A percentile compares a stretch with the other conserved stretches of the same genome.
phyloP scores from a whole-genome alignment of 2,329 filamentous ascomycete species.

The Clarireedia monteithiana region DNA sequence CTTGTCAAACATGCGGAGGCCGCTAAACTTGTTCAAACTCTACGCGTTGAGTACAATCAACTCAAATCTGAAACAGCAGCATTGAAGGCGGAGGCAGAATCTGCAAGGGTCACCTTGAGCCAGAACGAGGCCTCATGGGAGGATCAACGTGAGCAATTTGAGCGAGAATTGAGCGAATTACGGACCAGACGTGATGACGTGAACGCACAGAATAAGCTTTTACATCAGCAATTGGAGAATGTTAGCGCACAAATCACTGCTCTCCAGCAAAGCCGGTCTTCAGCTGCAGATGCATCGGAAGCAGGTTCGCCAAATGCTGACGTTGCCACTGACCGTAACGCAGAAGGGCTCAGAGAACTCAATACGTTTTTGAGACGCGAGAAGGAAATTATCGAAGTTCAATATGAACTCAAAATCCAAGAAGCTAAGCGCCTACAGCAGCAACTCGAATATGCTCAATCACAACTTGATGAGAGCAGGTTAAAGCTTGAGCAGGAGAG shows the following conservation, averaged over 20 bases:
- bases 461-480: slow-evolving; percentile 80
- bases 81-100: slow-evolving; percentile 74
- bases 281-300: slow-evolving; percentile 43
- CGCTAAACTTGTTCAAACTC: slow-evolving; percentile 71
- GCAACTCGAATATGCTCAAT: slow-evolving; percentile 79
- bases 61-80: slow-evolving; percentile 72
- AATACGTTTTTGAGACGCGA: slow-evolving; percentile 88
- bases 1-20: slow-evolving; percentile 92
- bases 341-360: slow-evolving; percentile 78
- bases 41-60: slow-evolving; percentile 74
- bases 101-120: slow-evolving; percentile 67
- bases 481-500: slow-evolving; percentile 89
- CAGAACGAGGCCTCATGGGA: slow-evolving; percentile 86
- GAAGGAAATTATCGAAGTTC: slow-evolving; percentile 97
- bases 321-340: slow-evolving; percentile 47
- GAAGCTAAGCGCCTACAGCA: slow-evolving; percentile 85
- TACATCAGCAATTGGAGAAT: slow-evolving; percentile 82
- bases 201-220: slow-evolving; percentile 79
- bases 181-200: slow-evolving; percentile 75
- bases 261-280: slow-evolving; percentile 67
- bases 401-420: slow-evolving; percentile 81
- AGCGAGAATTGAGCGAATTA: slow-evolving; percentile 75
- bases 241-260: slow-evolving; percentile 72
- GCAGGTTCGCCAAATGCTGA: slow-evolving; percentile 33
- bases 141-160: slow-evolving; percentile 70